Percentiles rank a stretch among this genome's conserved stretches.
These are phyloP conservation scores for Sonneratia alba DNA, from an alignment of 345 rosid genomes.

Conservation along the genomic window DNA sequence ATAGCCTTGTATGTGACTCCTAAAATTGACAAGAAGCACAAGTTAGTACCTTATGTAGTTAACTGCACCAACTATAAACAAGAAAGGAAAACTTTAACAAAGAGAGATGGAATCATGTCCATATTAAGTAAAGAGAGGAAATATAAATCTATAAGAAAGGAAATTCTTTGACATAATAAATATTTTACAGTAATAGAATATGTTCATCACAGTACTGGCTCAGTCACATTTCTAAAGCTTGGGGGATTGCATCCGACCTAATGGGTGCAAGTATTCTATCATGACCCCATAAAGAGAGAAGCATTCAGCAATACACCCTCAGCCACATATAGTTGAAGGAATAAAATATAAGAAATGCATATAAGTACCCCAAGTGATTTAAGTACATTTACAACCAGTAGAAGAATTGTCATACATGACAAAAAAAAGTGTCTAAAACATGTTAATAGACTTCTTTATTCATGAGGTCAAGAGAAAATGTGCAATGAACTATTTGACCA, in stretches of 20 bases:
- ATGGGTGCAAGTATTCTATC: not conserved
- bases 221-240: not conserved
- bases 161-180: not conserved
- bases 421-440: not conserved
- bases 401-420: not conserved
- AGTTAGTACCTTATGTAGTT: not conserved
- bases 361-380: not conserved
- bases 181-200: not conserved
- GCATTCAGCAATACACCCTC: not conserved
- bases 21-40: slow-evolving; percentile 21
- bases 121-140: not conserved
- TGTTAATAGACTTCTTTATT: not conserved
- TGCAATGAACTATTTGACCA: not conserved
- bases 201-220: not conserved
- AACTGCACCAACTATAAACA: slow-evolving; percentile 1
- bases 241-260: not conserved
- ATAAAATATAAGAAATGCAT: not conserved
- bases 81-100: not conserved
- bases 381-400: not conserved
- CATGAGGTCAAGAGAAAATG: not conserved
- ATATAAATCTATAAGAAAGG: not conserved
- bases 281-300: not conserved
- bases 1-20: slow-evolving; percentile 94
- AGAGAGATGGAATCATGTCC: not conserved
- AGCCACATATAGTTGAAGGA: not conserved